These are phyloP conservation scores for Parasitella parasitica DNA, from an alignment of 371 early-diverging fungal species.

Conservation along the genomic window DNA sequence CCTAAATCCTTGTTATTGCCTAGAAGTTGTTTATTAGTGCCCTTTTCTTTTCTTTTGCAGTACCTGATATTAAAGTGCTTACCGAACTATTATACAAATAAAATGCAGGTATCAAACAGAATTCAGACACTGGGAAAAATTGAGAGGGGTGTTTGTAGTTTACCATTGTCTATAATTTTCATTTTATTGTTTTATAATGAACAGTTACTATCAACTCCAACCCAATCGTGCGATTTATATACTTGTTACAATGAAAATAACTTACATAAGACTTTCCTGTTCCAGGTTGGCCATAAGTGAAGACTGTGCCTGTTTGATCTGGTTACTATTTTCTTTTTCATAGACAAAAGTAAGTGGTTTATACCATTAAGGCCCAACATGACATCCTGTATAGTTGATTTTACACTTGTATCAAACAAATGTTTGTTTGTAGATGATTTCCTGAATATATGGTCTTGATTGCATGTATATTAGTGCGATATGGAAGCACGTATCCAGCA, in stretches of 20 bases:
- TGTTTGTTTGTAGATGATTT: background rate
- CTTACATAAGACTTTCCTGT: conserved; percentile 73
- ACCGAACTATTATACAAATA: conserved; percentile 1
- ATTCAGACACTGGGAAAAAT: background rate
- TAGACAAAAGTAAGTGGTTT: background rate
- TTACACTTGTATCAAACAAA: background rate
- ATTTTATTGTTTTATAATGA: background rate
- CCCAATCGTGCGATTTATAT: background rate
- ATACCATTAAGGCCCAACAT: conserved; percentile 19
- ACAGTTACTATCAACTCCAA: conserved; percentile 12
- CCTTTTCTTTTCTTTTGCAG: background rate
- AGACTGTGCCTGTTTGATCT: conserved; percentile 57
- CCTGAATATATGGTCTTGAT: conserved; percentile 11
- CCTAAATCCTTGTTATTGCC: conserved; percentile 75
- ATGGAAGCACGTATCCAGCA: background rate
- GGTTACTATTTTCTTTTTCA: background rate
- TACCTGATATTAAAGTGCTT: background rate
- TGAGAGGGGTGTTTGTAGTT: background rate
- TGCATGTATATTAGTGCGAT: background rate
- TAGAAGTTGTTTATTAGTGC: conserved; percentile 6
- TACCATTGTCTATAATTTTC: conserved; percentile 28
- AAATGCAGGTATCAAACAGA: background rate
- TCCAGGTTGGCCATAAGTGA: conserved; percentile 80
- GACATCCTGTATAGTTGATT: background rate
- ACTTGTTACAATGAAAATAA: background rate